phyloP scores from a whole-genome alignment of 306 rosid species.

The Malus sieversii region DNA sequence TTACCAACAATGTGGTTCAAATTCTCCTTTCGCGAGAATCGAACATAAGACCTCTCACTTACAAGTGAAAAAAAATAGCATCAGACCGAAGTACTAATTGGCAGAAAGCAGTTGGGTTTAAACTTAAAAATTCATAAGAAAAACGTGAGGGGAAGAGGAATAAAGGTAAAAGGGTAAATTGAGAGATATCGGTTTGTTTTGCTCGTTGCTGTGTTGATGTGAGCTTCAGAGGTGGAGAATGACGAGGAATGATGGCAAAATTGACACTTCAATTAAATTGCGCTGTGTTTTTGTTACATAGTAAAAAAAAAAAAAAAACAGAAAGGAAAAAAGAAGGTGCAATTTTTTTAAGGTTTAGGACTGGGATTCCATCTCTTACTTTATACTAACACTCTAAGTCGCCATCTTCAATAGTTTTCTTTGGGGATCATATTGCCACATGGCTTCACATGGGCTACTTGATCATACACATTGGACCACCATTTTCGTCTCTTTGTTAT shows the following conservation, averaged over 20 bases:
- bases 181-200: too few species aligned
- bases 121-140: constrained; percentile 8
- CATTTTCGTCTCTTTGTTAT: not conserved
- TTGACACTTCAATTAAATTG: not conserved
- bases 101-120: not conserved
- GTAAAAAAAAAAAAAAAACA: not conserved
- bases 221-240: constrained; percentile 26
- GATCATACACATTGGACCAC: not conserved
- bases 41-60: too few species aligned
- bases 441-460: not conserved
- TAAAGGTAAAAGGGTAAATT: not conserved
- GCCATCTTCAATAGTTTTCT: not conserved
- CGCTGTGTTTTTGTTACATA: not conserved
- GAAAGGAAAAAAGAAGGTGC: too few species aligned
- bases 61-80: too few species aligned
- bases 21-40: not conserved
- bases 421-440: constrained; percentile 1
- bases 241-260: not conserved
- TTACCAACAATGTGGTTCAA: too few species aligned
- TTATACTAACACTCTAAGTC: not conserved
- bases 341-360: not conserved
- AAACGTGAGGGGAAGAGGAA: constrained; percentile 16
- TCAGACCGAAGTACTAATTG: rapidly evolving
- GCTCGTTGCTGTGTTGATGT: not conserved
- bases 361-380: not conserved